phyloP scores from a whole-genome alignment of 139 green algal species.

The Micractinium sp. region DNA sequence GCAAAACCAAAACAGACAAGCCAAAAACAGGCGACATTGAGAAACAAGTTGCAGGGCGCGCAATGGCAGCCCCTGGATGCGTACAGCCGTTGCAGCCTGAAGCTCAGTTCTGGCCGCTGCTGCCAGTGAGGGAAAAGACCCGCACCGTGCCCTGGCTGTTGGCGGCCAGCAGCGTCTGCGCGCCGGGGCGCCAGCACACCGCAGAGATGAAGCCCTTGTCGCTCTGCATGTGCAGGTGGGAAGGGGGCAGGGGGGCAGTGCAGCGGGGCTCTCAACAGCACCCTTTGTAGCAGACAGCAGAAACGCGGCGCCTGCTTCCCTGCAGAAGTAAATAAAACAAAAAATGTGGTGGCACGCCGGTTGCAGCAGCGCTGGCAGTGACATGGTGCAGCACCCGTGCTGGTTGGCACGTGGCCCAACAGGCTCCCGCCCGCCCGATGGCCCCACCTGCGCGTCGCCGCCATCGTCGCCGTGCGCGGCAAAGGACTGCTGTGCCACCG shows the following conservation, averaged over 20 bases:
- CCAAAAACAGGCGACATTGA: no score
- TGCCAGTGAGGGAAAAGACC: slow-evolving; percentile 53
- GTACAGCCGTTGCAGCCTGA: background rate
- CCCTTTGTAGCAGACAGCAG: background rate
- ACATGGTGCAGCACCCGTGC: background rate
- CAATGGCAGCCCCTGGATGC: background rate
- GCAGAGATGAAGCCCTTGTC: slow-evolving; percentile 73
- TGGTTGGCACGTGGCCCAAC: background rate
- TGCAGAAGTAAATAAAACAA: no score
- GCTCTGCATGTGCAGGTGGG: slow-evolving; percentile 8
- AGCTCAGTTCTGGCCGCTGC: background rate
- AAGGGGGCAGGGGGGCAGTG: background rate
- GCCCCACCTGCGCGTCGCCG: background rate
- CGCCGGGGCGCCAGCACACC: slow-evolving; percentile 69
- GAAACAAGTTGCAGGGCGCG: no score
- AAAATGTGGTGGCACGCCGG: no score
- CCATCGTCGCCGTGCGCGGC: slow-evolving; percentile 4
- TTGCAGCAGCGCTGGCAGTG: background rate
- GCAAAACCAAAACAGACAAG: no score
- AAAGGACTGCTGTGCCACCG: slow-evolving; percentile 49
- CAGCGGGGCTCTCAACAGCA: background rate
- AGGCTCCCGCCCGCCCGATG: background rate
- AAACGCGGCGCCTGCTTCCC: background rate
- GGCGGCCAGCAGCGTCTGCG: slow-evolving; percentile 66
- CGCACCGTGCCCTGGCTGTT: slow-evolving; percentile 75